Base-by-base conservation (phyloP, 1,284 basidiomycete species). In the Cutaneotrichosporon curvatum region DNA sequence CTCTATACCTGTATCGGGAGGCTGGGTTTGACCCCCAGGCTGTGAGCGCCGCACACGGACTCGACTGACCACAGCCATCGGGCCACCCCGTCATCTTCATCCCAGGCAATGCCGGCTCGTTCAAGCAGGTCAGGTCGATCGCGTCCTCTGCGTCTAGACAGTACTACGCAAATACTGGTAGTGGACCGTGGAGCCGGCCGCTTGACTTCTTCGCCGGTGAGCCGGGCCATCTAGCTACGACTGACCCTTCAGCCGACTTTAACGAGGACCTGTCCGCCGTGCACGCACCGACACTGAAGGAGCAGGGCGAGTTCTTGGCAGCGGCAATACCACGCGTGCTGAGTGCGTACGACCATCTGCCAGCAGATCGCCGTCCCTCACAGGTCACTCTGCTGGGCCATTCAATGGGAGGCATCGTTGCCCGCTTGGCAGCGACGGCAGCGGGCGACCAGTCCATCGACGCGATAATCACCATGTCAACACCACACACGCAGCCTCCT, bases 401-500 rank as follows among this genome's bases (percentile, higher is more conserved):
- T 65, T 97, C 92, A 12, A 99, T 99, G 95, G 95, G 95, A n/a
- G 95, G 95, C 2, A 75, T 96, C 36, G 89, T 94, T 6, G 89
- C 88, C 7, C 81, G 77, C 2, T 65, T 77, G 23, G 65, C 70
- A 0, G 56, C 37, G 9, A 20, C 39, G 2, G n/a, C 33, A 31
- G 28, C 82, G 1, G 77, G 83, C 8, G 67, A 53, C n/a, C 28
- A 79, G 43, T 59, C 61, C n/a, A 63, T 98, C 36, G 82, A 86
- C 16, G 79, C 84, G 0, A 79, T 98, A 48, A 79, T 98, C 51
- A 96, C 95, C 4, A 87, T 99, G 82, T 91, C 89, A 3, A 89
- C 94, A 0, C 94, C 95, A 0, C 90, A 97, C 59, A 79, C 78
- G 1, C 77, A 89, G 3, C 87, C 94, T 3, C 94, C 95, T 0